Base-by-base conservation (phyloP, 306 rosid species). In the Luffa aegyptiaca region DNA sequence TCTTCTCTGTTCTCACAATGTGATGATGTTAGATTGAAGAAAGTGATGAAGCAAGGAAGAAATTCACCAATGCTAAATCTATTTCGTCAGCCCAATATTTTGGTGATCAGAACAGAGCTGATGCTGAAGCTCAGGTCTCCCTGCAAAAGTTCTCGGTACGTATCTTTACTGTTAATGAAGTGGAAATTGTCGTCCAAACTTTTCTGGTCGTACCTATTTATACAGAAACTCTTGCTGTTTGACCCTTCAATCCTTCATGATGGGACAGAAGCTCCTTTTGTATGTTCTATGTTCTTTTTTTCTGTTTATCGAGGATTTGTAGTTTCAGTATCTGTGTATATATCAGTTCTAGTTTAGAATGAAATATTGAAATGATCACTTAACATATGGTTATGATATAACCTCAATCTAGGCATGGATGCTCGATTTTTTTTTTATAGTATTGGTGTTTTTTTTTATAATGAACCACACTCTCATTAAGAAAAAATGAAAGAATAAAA, bases 41-140 rank as follows among this genome's bases (percentile, higher is more conserved):
- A 84, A 83, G 93, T 49, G 92, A 95, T 81, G 98, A 92, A 86
- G 98, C 97, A 68, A 88, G 97, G 86, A 92, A 90, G 91, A 95
- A 95, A 87, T 95, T 95, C 87, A 79, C 97, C 83, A 95, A 95
- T 86, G 98, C 98, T 73, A 95, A 92, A 85, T 95, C 97, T 62
- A 95, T 95, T 82, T 92, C 98, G 48, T 95, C 98, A 6, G 90
- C 93, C 56, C 98, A 95, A 86, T 92, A 78, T 84, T 95, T 92
- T 70, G 98, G 98, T 80, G 97, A 92, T 84, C 95, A 90, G 82
- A 87, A 73, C 88, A 91, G 82, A 87, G 88, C 87, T 74, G 93
- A 91, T 70, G 75, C 74, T 74, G 98, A 96, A 0, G 85, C 93
- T 78, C 93, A 89, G 63, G 90, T 51, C 77, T 81, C 97, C 63